A percentile compares a stretch with the other conserved stretches of the same genome.
Evolutionary conservation across 2,329 filamentous ascomycete species (phyloP).

Genomic region (Phyllosticta citriasiana): DNA sequence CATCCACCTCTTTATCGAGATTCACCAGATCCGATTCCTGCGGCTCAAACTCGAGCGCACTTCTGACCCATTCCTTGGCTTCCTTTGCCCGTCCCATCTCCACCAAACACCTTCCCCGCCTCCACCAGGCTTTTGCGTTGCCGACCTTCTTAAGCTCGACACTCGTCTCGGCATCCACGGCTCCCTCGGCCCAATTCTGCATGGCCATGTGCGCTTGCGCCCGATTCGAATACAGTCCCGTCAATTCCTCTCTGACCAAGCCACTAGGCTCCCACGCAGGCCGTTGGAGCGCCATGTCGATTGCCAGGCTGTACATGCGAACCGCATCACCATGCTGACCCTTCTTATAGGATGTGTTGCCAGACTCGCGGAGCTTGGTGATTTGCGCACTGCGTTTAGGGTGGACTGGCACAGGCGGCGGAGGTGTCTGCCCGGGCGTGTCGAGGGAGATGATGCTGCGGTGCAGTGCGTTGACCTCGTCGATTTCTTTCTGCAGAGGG

Average conservation of each 20-base stretch:
- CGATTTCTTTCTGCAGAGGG: constrained; percentile 41
- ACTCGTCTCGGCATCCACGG: constrained; percentile 79
- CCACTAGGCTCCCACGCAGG: constrained; percentile 82
- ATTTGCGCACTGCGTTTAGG: constrained; percentile 84
- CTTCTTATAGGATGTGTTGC: constrained; percentile 76
- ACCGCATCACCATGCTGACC: constrained; percentile 64
- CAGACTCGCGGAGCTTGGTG: constrained; percentile 79
- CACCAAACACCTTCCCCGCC: constrained; percentile 69
- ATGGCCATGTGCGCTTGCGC: constrained; percentile 83
- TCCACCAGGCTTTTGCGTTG: constrained; percentile 93
- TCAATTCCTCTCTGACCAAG: constrained; percentile 75
- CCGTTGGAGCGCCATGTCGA: constrained; percentile 76
- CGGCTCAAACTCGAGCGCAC: constrained; percentile 74
- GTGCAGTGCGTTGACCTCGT: constrained; percentile 70
- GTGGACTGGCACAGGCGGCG: constrained; percentile 82
- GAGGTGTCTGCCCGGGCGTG: constrained; percentile 56
- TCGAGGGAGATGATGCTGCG: constrained; percentile 58
- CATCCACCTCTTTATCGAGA: constrained; percentile 35
- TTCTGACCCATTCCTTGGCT: constrained; percentile 66
- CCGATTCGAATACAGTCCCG: constrained; percentile 71
- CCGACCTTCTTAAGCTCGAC: constrained; percentile 78
- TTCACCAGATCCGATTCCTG: constrained; percentile 33
- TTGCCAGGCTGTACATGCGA: constrained; percentile 71
- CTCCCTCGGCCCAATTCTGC: constrained; percentile 72
- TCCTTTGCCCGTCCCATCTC: constrained; percentile 88